Percentiles rank a stretch among this genome's conserved stretches.
These are phyloP conservation scores for Microstegium vimineum DNA, from an alignment of 176 grass and related monocot genomes.

Conservation along the genomic window DNA sequence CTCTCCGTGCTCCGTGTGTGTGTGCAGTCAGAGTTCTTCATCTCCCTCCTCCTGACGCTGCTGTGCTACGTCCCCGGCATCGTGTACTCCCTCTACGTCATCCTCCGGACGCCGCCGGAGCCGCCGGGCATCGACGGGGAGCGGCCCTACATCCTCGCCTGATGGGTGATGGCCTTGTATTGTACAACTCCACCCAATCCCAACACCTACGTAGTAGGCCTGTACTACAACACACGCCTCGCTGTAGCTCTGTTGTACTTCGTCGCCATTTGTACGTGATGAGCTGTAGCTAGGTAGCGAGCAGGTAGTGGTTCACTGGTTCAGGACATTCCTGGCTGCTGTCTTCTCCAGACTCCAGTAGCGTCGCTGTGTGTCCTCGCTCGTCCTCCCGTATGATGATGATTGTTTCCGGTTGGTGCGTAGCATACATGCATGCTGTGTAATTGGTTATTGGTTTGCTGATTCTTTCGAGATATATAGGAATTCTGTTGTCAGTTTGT, in stretches of 20 bases:
- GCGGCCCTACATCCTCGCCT: constrained; percentile 46
- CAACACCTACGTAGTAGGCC: neutral
- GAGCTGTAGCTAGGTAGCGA: neutral
- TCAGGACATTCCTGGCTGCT: neutral
- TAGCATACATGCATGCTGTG: too few relatives aligned
- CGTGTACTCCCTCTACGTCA: constrained; percentile 54
- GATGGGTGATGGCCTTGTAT: constrained; percentile 8
- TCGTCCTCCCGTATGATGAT: too few relatives aligned
- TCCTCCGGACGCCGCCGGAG: constrained; percentile 48
- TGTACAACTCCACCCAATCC: neutral
- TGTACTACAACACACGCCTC: neutral
- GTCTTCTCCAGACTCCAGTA: too few relatives aligned
- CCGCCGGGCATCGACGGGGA: constrained; percentile 47
- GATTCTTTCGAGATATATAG: too few relatives aligned
- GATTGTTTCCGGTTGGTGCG: too few relatives aligned
- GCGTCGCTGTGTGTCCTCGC: too few relatives aligned
- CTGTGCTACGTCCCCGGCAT: constrained; percentile 57
- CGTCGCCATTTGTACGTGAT: neutral
- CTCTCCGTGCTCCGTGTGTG: neutral
- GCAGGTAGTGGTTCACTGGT: neutral
- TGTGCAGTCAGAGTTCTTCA: constrained; percentile 48
- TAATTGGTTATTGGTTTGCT: too few relatives aligned
- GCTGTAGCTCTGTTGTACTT: neutral
- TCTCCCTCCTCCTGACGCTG: constrained; percentile 28
- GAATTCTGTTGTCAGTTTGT: too few relatives aligned